Evolutionary conservation across 1,284 basidiomycete genomes (phyloP), one percentile per base, ranked within the genome.

Genomic region (Xerocomus minutiporus): DNA sequence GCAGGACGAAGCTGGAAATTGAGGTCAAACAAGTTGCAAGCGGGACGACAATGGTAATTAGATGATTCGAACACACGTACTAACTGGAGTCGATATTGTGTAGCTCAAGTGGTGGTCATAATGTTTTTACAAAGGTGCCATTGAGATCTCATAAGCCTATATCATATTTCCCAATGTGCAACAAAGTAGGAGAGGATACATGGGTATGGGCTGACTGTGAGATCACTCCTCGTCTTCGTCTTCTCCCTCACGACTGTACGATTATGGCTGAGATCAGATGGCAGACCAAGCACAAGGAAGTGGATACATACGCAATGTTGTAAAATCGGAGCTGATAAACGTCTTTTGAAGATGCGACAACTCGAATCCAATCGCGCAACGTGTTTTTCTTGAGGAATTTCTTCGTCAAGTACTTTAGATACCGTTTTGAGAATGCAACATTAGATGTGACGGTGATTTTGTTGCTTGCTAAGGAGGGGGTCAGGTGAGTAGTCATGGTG

Each of bases 371-470:
- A 73, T 91, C 89, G 59, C 89, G 84, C 60, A 92, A 79, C 41
- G 79, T 75, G 74, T 90, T 90, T 80, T 92, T 93, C 78, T 94
- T 94, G 74, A 96, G 80, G 80, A 91, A 94, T 80, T 95, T 95
- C 81, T 95, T 95, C 54, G 93, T 95, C 59, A 95, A 80, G 76
- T 95, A 96, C 75, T 94, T 93, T 65, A 93, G 81, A 73, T 93
- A 95, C 57, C 92, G 81, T 76, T 96, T 96, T 53, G 93, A 95
- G 75, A 95, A 88, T 50, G 89, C 83, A 67, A 94, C 84, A 69
- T 78, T 85, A 52, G 91, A 87, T 46, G 85, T 84, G 59, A 95
- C 82, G 55, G 84, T 88, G 68, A 95, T 79, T 75, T 85, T 91
- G 68, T 77, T 84, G 71, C 83, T 85, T 66, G 81, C 80, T 86